Evolutionary conservation across 2,329 filamentous ascomycete species (phyloP).

Genomic region (Fulvia fulva): DNA sequence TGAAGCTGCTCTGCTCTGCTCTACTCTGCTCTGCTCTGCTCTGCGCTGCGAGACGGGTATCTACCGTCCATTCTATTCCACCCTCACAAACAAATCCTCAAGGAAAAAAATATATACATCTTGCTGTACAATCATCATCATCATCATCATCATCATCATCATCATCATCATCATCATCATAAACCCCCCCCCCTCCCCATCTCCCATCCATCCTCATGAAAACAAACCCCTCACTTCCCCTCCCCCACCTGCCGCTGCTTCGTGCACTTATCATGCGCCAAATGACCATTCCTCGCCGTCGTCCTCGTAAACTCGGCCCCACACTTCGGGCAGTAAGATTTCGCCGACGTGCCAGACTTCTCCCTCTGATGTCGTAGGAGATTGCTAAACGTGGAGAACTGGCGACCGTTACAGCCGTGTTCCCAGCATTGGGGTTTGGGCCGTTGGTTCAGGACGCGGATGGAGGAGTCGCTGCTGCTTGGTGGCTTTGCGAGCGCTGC

Average conservation of each 20-base stretch:
- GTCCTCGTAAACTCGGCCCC: constrained; percentile 91
- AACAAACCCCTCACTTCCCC: constrained; percentile 28
- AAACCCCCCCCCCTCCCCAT: too few species aligned
- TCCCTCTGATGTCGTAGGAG: constrained; percentile 87
- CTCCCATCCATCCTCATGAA: too few species aligned
- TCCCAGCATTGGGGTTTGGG: constrained; percentile 98
- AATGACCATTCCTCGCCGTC: constrained; percentile 80
- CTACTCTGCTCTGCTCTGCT: too few species aligned
- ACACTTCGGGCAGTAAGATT: constrained; percentile 85
- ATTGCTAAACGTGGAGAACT: constrained; percentile 96
- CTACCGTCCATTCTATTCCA: too few species aligned
- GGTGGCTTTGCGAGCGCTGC: constrained; percentile 22
- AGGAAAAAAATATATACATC: too few species aligned
- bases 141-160: too few species aligned
- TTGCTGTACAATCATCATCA: too few species aligned
- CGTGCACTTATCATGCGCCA: constrained; percentile 78
- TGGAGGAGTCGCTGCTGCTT: constrained; percentile 25
- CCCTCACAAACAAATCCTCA: too few species aligned
- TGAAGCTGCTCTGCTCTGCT: too few species aligned
- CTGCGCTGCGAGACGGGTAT: too few species aligned
- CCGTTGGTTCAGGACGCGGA: constrained; percentile 35
- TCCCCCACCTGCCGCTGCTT: constrained; percentile 61
- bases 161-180: too few species aligned
- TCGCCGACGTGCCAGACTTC: constrained; percentile 85
- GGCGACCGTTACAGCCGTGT: constrained; percentile 90